Evolutionary conservation across 352 stramenopile genomes (phyloP).

Genomic region (Phytophthora ohioensis): DNA sequence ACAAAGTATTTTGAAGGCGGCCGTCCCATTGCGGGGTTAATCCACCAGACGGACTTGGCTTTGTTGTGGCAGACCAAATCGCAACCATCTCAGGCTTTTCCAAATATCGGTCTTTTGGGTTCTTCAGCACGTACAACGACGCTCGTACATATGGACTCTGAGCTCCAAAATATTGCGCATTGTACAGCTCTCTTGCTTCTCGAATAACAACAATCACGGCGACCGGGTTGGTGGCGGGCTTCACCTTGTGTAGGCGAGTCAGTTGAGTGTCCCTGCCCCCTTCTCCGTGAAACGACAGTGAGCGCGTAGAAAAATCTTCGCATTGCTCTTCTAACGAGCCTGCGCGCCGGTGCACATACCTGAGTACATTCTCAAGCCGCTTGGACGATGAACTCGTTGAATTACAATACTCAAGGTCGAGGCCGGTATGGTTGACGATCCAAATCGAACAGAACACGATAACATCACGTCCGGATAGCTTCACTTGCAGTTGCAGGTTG

Average conservation of each 20-base stretch:
- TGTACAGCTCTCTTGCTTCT: conserved; percentile 83
- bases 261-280: conserved; percentile 55
- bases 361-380: conserved; percentile 69
- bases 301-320: conserved; percentile 70
- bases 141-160: conserved; percentile 88
- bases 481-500: conserved; percentile 86
- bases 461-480: conserved; percentile 79
- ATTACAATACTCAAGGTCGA: conserved; percentile 90
- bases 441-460: conserved; percentile 90
- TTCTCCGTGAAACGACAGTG: conserved; percentile 71
- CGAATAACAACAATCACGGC: conserved; percentile 85
- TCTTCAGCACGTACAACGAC: conserved; percentile 87
- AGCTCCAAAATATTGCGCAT: conserved; percentile 86
- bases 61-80: conserved; percentile 81
- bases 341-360: conserved; percentile 77
- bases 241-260: conserved; percentile 78
- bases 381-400: conserved; percentile 79
- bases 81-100: conserved; percentile 83
- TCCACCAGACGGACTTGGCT: conserved; percentile 79
- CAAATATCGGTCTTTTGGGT: conserved; percentile 77
- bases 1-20: conserved; percentile 81
- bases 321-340: conserved; percentile 53
- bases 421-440: conserved; percentile 89
- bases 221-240: conserved; percentile 79
- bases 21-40: conserved; percentile 78